Conservation (phyloP, 2,329 filamentous ascomycete genomes). For the Cladosporium sp. region DNA sequence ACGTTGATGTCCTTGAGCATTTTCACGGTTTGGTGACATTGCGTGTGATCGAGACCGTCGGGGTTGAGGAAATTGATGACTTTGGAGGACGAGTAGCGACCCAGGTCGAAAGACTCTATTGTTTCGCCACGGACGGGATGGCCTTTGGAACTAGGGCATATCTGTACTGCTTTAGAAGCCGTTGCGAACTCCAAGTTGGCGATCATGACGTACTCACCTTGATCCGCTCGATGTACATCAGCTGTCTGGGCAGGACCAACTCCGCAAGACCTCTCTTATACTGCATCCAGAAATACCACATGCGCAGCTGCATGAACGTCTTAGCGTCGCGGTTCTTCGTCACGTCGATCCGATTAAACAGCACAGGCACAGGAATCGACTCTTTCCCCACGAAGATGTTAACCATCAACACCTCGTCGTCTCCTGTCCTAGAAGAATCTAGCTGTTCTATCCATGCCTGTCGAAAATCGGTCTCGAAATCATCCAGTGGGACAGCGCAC, state of each 20-base stretch:
- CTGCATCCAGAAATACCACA: slow-evolving; percentile 5
- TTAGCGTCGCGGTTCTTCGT: neutral
- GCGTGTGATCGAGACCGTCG: neutral
- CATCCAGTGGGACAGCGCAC: neutral
- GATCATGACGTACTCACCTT: neutral
- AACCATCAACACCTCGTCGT: neutral
- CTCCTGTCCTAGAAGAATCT: neutral
- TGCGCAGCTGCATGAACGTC: neutral
- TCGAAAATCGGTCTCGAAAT: neutral
- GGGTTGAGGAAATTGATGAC: neutral
- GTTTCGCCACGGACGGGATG: neutral
- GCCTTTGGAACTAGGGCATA: neutral
- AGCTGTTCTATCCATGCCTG: neutral
- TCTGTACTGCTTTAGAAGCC: too few relatives aligned
- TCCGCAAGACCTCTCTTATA: neutral
- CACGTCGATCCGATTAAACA: neutral
- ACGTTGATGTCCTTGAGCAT: neutral
- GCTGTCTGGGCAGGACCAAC: neutral
- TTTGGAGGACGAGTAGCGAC: neutral
- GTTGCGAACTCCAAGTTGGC: too few relatives aligned
- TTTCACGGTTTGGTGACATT: neutral
- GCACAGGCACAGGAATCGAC: neutral
- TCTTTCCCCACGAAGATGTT: neutral
- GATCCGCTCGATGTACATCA: neutral
- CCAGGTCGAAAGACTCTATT: neutral